Conservation (phyloP, 305 asterid species). For the Vinca major region DNA sequence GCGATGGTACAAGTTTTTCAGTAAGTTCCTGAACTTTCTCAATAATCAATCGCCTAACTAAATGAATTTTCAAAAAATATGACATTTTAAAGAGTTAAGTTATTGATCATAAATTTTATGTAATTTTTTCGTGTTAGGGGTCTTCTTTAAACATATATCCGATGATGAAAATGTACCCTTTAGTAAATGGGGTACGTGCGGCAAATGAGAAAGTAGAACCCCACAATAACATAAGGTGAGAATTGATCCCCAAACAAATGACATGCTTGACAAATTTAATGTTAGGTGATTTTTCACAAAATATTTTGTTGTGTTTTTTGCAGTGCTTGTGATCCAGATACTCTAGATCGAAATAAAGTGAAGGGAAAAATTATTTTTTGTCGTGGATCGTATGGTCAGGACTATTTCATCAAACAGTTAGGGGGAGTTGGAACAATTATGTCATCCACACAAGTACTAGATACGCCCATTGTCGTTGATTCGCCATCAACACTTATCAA, state of each 20-base stretch:
- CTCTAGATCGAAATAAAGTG: constrained; percentile 36
- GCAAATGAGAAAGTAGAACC: constrained; percentile 9
- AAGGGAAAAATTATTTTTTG: constrained; percentile 62
- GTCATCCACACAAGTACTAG: constrained; percentile 8
- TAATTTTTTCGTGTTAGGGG: constrained; percentile 37
- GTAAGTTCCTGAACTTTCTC: constrained; percentile 30
- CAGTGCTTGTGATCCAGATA: constrained; percentile 48
- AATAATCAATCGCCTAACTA: too few species aligned
- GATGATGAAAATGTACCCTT: constrained; percentile 31
- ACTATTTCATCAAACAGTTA: constrained; percentile 16
- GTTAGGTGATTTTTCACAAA: neutral
- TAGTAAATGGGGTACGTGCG: constrained; percentile 46
- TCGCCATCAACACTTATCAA: neutral
- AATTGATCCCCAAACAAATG: neutral
- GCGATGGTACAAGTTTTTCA: constrained; percentile 34
- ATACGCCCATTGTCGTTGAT: neutral
- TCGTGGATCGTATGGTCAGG: constrained; percentile 26
- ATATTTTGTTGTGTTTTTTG: neutral
- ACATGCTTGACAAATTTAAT: neutral
- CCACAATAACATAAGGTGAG: constrained; percentile 42
- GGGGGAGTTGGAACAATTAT: constrained; percentile 55
- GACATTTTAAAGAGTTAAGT: too few species aligned
- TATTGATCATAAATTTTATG: neutral
- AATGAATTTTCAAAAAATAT: too few species aligned
- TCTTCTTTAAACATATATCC: constrained; percentile 43